Evolutionary conservation across 2,329 filamentous ascomycete genomes (phyloP).

Genomic region (Colletotrichum paranaense): DNA sequence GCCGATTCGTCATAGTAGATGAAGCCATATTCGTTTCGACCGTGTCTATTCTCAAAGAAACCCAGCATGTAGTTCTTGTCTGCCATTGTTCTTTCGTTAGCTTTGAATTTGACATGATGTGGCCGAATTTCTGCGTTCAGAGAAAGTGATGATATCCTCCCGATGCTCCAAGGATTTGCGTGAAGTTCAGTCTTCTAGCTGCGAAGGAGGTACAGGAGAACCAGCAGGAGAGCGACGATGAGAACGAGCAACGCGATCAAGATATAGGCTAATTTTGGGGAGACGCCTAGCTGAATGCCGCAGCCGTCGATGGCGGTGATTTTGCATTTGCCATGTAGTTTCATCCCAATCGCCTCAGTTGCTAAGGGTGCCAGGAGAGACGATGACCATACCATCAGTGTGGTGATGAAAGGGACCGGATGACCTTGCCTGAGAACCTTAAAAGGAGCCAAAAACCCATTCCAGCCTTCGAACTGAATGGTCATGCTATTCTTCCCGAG

Average conservation of each 20-base stretch:
- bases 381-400: slow-evolving; percentile 47
- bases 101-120: slow-evolving; percentile 35
- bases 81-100: slow-evolving; percentile 37
- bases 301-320: slow-evolving; percentile 44
- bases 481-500: slow-evolving; percentile 53
- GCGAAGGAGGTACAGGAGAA: slow-evolving; percentile 43
- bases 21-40: slow-evolving; percentile 46
- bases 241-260: slow-evolving; percentile 45
- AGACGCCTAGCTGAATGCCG: slow-evolving; percentile 48
- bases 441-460: slow-evolving; percentile 49
- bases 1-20: slow-evolving; percentile 43
- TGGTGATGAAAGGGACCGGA: slow-evolving; percentile 50
- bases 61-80: slow-evolving; percentile 44
- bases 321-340: slow-evolving; percentile 49
- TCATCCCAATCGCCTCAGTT: slow-evolving; percentile 52
- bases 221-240: slow-evolving; percentile 44
- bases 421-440: slow-evolving; percentile 47
- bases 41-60: slow-evolving; percentile 40
- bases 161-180: slow-evolving; percentile 54
- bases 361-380: slow-evolving; percentile 52
- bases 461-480: slow-evolving; percentile 52
- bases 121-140: slow-evolving; percentile 44
- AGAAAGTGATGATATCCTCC: slow-evolving; percentile 48
- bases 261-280: slow-evolving; percentile 43
- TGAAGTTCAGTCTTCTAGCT: slow-evolving; percentile 51